These are phyloP conservation scores for Plasmopara muralis DNA, from an alignment of 352 stramenopile genomes.

Conservation along the genomic window DNA sequence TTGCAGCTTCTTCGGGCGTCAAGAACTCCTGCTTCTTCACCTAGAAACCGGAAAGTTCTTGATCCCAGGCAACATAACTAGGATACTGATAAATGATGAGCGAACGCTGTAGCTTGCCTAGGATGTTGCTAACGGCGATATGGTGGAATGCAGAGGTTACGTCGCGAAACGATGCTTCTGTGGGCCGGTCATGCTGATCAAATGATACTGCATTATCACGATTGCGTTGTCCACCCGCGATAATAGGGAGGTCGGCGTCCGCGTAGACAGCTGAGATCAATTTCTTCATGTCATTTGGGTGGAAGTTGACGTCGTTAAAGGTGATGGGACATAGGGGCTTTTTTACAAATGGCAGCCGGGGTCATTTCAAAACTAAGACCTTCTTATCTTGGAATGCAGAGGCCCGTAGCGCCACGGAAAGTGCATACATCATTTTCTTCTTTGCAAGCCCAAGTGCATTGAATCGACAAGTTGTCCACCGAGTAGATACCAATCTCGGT, in stretches of 20 bases:
- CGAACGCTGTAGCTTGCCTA: neutral
- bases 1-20: conserved; percentile 12
- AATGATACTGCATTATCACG: conserved; percentile 3
- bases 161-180: conserved; percentile 27
- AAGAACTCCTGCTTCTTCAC: conserved; percentile 18
- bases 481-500: too few species aligned
- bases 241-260: neutral
- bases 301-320: neutral
- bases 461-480: too few species aligned
- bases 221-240: neutral
- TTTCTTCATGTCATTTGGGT: neutral
- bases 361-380: neutral
- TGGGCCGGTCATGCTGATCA: conserved; percentile 30
- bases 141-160: conserved; percentile 18
- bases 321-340: neutral
- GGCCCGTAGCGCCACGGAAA: neutral
- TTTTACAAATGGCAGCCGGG: neutral
- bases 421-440: too few species aligned
- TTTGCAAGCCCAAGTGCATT: too few species aligned
- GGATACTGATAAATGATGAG: neutral
- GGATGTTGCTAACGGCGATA: neutral
- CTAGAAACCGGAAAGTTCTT: conserved; percentile 31
- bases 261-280: neutral
- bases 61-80: conserved; percentile 27
- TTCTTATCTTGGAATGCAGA: neutral